Evolutionary conservation across 208 protist genomes (phyloP), one percentile per base, ranked within the genome.

Genomic region (Phytomonas francai): DNA sequence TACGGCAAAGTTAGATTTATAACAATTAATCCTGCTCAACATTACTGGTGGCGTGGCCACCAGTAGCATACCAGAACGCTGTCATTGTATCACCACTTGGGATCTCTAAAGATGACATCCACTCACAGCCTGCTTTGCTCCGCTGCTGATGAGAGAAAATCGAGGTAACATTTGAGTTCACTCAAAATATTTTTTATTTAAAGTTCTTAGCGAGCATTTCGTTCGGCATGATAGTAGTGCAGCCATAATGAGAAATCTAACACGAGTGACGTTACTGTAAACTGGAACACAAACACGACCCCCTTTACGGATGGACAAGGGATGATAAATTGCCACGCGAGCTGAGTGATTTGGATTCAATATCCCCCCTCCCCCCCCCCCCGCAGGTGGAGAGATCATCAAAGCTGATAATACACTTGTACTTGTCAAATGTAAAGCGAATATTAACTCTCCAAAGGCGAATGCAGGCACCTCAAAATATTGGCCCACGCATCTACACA

Each of bases 171-270:
- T 81, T 93, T 32, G 87, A 87, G 36, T 95, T 95, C 71, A 85
- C 89, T 4, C 88, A 74, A 91, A 89, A 63, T 87, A 93, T 66
- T 87, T 78, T 92, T 80, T 85, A 87, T 19, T 74, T 85, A 27
- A 95, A 92, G 68, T 89, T 95, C 69, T 80, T 93, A 19, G 87
- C 87, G 22, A 83, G 87, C 68, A 81, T 95, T 57, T 84, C 81
- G 22, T 77, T 25, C 81, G 88, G 11, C 80, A 76, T 1, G 85
- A 84, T 45, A 92, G 85, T 58, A 63, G 75, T 2, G 75, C 90
- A 45, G 76, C 49, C 85, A 85, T 1, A 73, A 57, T 7, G 85
- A 84, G n/a, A 0, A 64, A 25, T 71, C 30, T 12, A 77, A 63
- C n/a, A 78, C 89, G 3, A 73, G 58, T 8, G 85, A 85, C 54